Conservation (phyloP, 2,329 filamentous ascomycete genomes). For the Aureobasidium vineae region DNA sequence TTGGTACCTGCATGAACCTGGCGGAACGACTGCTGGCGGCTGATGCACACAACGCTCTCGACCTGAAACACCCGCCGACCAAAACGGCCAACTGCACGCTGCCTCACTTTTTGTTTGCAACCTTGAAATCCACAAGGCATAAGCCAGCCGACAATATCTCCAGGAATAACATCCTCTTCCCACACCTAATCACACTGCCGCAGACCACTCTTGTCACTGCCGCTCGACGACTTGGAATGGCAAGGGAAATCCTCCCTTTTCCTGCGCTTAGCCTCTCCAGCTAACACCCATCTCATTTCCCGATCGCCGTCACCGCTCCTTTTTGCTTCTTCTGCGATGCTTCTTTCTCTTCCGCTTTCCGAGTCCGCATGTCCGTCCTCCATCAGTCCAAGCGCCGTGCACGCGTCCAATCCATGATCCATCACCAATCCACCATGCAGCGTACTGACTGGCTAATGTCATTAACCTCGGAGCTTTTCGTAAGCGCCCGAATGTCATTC, state of each 20-base stretch:
- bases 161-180: conserved; percentile 18
- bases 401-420: not conserved
- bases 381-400: conserved; percentile 5
- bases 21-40: conserved; percentile 9
- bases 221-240: not conserved
- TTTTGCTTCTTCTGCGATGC: conserved; percentile 23
- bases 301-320: conserved; percentile 18
- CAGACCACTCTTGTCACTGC: conserved; percentile 9
- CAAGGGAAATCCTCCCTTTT: not conserved
- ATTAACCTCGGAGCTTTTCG: conserved; percentile 12
- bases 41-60: conserved; percentile 17
- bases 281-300: conserved; percentile 17
- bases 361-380: not conserved
- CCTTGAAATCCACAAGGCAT: not conserved
- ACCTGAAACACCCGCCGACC: conserved; percentile 24
- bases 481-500: conserved; percentile 11
- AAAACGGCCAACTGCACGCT: conserved; percentile 14
- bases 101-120: conserved; percentile 13
- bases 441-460: not conserved
- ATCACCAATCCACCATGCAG: not conserved
- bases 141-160: not conserved
- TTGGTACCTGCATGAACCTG: conserved; percentile 25
- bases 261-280: conserved; percentile 1
- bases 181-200: conserved; percentile 1
- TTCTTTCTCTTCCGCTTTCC: conserved; percentile 17